Conservation (phyloP, 208 protist genomes). For the Vickermania ingenoplastis region DNA sequence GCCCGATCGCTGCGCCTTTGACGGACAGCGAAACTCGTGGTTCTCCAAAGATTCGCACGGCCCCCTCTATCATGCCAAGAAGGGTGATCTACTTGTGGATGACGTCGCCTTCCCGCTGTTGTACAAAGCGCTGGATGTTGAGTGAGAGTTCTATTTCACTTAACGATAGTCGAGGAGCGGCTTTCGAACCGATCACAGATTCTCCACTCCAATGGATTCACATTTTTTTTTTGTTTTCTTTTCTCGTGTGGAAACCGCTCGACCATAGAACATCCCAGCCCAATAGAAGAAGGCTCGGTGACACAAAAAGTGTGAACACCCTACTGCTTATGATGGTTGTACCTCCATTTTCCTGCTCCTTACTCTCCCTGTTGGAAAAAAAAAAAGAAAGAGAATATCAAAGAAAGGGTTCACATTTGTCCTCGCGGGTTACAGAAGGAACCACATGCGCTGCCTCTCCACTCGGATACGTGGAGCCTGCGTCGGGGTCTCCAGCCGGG, state of each 20-base stretch:
- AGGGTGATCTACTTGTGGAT: constrained; percentile 55
- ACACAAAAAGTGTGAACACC: no score
- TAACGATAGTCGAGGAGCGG: background rate
- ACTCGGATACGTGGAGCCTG: no score
- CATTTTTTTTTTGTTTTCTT: constrained; percentile 1
- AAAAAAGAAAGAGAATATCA: no score
- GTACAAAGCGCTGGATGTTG: constrained; percentile 70
- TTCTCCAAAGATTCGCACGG: constrained; percentile 54
- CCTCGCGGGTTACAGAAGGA: no score
- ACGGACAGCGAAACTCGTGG: constrained; percentile 62
- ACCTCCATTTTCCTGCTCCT: no score
- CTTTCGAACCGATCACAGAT: constrained; percentile 2
- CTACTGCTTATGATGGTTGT: no score
- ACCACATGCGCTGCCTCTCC: no score
- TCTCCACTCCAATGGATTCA: background rate
- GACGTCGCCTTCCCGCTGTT: constrained; percentile 56
- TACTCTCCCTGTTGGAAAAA: no score
- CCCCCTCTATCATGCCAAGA: constrained; percentile 45
- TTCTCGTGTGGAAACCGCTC: background rate
- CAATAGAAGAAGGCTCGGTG: no score
- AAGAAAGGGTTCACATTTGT: no score
- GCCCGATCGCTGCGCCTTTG: constrained; percentile 65
- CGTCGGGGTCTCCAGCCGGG: no score
- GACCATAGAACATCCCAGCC: constrained; percentile 1
- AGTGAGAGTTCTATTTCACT: constrained; percentile 27